phyloP scores from a whole-genome alignment of 2,329 filamentous ascomycete genomes.

The Aspergillus piperis region DNA sequence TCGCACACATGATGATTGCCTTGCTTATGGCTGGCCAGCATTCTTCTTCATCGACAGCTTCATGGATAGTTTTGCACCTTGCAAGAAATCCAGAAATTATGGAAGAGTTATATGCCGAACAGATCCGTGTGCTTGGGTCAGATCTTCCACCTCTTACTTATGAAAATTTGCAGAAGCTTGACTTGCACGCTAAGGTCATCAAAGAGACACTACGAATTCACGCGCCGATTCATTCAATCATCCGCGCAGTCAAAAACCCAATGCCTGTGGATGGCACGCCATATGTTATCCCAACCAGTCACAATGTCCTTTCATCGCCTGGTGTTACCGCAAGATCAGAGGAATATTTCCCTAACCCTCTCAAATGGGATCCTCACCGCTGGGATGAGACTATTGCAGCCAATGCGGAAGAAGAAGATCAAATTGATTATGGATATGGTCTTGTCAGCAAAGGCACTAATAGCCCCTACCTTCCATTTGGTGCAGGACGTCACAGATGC shows the following conservation, averaged over 20 bases:
- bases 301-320: slow-evolving; percentile 81
- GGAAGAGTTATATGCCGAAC: slow-evolving; percentile 82
- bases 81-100: slow-evolving; percentile 76
- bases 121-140: slow-evolving; percentile 69
- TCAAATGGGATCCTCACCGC: slow-evolving; percentile 85
- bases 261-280: slow-evolving; percentile 81
- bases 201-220: slow-evolving; percentile 91
- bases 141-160: slow-evolving; percentile 74
- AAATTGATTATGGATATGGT: slow-evolving; percentile 91
- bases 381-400: slow-evolving; percentile 67
- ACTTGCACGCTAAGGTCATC: slow-evolving; percentile 80
- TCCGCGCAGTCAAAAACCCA: slow-evolving; percentile 87
- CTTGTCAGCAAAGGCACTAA: slow-evolving; percentile 86
- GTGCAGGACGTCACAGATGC: slow-evolving; percentile 87
- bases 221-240: slow-evolving; percentile 90
- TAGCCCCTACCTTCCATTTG: slow-evolving; percentile 91
- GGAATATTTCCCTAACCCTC: slow-evolving; percentile 77
- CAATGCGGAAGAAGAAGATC: slow-evolving; percentile 63
- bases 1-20: slow-evolving; percentile 93
- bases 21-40: slow-evolving; percentile 91
- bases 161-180: slow-evolving; percentile 75
- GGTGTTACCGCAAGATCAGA: slow-evolving; percentile 74
- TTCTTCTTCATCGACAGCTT: slow-evolving; percentile 78
- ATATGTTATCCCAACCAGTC: slow-evolving; percentile 76
- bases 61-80: slow-evolving; percentile 82